These are phyloP conservation scores for Neonectria hederae DNA, from an alignment of 2,329 filamentous ascomycete genomes.

Conservation along the genomic window DNA sequence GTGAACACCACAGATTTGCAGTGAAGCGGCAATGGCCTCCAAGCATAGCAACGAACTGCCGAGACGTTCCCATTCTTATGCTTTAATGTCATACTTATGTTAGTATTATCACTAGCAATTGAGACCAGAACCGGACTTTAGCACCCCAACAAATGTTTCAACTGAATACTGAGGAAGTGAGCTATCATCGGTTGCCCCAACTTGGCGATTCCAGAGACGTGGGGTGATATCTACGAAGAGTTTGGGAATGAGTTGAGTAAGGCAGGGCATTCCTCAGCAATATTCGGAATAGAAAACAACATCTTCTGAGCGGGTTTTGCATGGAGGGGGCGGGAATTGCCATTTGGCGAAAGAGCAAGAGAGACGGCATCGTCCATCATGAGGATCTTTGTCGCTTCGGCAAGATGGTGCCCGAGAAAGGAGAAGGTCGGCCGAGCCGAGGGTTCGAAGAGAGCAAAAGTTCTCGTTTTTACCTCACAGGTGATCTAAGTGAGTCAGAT, in stretches of 20 bases:
- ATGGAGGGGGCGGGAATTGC: constrained; percentile 5
- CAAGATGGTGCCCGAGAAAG: background rate
- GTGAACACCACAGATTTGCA: background rate
- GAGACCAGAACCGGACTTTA: background rate
- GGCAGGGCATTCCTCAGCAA: constrained; percentile 19
- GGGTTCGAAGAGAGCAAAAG: background rate
- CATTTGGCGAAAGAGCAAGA: background rate
- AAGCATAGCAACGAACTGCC: background rate
- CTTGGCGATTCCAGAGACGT: constrained; percentile 29
- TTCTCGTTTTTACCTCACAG: background rate
- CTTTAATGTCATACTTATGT: background rate
- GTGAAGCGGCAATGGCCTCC: background rate
- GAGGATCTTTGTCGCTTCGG: background rate
- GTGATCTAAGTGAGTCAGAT: constrained; percentile 7
- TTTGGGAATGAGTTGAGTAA: constrained; percentile 18
- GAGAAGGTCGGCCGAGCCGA: background rate
- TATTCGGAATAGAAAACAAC: background rate
- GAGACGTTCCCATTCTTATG: constrained; percentile 8
- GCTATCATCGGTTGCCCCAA: constrained; percentile 18
- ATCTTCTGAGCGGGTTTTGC: background rate
- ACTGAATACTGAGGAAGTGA: constrained; percentile 9
- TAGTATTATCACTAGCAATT: background rate
- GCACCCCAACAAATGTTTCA: constrained; percentile 25
- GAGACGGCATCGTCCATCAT: background rate
- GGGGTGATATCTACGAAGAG: constrained; percentile 19